Percentiles rank a stretch among this genome's conserved stretches.
Evolutionary conservation across 2,329 filamentous ascomycete species (phyloP).

Genomic region (Xylaria sp.): DNA sequence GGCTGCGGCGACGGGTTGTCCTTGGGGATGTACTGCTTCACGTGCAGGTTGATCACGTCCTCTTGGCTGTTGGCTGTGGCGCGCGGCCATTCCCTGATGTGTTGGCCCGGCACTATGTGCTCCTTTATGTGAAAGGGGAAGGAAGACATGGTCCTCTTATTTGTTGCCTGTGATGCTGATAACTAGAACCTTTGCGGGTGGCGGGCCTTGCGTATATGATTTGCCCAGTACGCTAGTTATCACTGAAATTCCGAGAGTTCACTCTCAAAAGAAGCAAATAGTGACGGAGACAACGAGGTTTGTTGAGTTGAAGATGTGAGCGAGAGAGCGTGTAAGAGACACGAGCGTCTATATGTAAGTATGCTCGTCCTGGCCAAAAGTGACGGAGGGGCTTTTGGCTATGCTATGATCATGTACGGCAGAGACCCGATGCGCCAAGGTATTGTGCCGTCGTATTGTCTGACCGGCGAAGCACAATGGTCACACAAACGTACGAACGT

Average conservation of each 20-base stretch:
- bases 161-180: neutral
- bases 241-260: neutral
- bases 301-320: neutral
- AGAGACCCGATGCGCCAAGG: neutral
- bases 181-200: too few relatives aligned
- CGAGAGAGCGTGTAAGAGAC: neutral
- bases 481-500: neutral
- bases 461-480: constrained; percentile 8
- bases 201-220: neutral
- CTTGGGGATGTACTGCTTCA: constrained; percentile 89
- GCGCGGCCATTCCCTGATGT: constrained; percentile 84
- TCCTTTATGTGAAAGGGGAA: constrained; percentile 73
- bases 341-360: neutral
- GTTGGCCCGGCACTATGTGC: constrained; percentile 77
- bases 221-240: neutral
- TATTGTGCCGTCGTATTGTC: neutral
- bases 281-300: neutral
- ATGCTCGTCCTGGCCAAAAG: neutral
- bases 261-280: neutral
- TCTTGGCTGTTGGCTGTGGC: constrained; percentile 79
- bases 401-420: neutral
- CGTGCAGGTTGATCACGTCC: constrained; percentile 75
- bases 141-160: constrained; percentile 45
- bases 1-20: constrained; percentile 74
- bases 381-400: neutral